Conservation (phyloP, 805 yeast species). For the Wickerhamiella musiphila region DNA sequence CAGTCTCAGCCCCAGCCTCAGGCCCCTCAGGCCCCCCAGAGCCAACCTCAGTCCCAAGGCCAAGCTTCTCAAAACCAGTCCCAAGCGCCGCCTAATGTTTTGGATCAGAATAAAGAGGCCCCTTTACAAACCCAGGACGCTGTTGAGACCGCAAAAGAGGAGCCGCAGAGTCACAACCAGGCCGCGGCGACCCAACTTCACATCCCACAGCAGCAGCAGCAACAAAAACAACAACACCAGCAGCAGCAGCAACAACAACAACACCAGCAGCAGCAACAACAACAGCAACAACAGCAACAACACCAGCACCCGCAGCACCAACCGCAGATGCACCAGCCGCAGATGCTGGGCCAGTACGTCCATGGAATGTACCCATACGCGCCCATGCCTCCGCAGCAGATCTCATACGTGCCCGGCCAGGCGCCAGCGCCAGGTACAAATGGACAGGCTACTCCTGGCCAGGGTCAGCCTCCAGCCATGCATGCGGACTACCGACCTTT, state of each 20-base stretch:
- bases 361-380: constrained; percentile 3
- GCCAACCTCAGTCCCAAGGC: constrained; percentile 2
- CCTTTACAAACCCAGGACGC: constrained; percentile 1
- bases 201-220: neutral
- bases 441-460: no score
- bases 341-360: constrained; percentile 3
- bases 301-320: constrained; percentile 4
- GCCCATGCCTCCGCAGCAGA: constrained; percentile 14
- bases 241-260: neutral
- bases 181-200: neutral
- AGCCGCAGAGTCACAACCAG: neutral
- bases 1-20: constrained; percentile 2
- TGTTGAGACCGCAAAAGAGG: constrained; percentile 1
- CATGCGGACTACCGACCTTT: constrained; percentile 35
- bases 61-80: neutral
- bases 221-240: neutral
- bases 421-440: no score
- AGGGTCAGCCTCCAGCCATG: constrained; percentile 8
- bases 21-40: constrained; percentile 2
- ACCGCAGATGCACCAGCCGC: constrained; percentile 2
- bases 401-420: no score
- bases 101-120: constrained; percentile 3
- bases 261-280: constrained; percentile 4
- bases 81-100: neutral
- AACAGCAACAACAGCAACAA: constrained; percentile 2